Base-by-base conservation (phyloP, 192 early-diverging fungal species). In the Backusella parvicylindrica region DNA sequence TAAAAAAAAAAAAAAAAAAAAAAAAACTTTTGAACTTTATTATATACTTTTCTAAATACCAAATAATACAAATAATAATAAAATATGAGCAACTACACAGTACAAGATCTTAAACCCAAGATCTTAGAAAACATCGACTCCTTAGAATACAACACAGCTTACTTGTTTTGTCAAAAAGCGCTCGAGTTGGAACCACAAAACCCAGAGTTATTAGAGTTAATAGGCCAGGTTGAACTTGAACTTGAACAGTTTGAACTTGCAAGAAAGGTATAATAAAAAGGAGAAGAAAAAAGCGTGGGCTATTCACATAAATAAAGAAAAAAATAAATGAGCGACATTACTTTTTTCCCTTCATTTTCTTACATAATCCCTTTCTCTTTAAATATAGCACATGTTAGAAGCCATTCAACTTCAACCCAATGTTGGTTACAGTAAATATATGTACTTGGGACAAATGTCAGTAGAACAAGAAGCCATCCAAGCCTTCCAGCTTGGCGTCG, bases 381-480 rank as follows among this genome's bases (percentile, higher is more conserved):
- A 60, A n/a, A n/a, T n/a, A 12, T 60, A 87, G 80, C 89, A 89
- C 77, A 89, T 94, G 72, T 83, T 82, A 83, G 86, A 86, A 79
- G 91, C 90, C 68, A 90, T 91, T 33, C 83, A 88, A 73, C 79
- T 94, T n/a, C 83, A 83, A 65, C 91, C 92, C 26, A 85, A 92
- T 33, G 79, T 81, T 47, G 91, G 91, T 26, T 88, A 89, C 72
- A 86, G 87, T 72, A 92, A 93, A 80, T 97, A 93, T 85, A 91
- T 99, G 88, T 95, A 97, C 78, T 84, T 99, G 40, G 92, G 94
- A 35, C 92, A 94, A 82, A 77, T 93, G 70, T 86, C 89, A 5
- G 81, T 86, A 18, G 89, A 89, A 67, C 79, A 91, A 26, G 91
- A 92, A 32, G 84, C 93, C 31, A 87, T 92, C 38, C 76, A 79